Conservation (phyloP, 768 basidiomycete species). For the Mycena filopes region DNA sequence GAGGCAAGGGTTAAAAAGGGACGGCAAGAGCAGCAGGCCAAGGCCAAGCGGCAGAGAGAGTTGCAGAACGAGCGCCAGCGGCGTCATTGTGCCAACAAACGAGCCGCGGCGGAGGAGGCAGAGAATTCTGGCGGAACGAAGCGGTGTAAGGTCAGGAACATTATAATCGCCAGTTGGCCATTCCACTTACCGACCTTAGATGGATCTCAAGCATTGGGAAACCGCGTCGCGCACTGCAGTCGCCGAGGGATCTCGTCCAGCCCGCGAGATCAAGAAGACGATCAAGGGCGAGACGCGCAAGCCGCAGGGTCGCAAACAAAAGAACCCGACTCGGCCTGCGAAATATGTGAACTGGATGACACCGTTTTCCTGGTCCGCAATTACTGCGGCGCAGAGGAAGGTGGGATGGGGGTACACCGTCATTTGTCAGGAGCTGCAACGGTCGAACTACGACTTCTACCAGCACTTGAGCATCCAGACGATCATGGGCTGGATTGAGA, state of each 20-base stretch:
- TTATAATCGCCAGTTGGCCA: background rate
- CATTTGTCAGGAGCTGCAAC: conserved; percentile 17
- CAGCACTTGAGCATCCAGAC: conserved; percentile 7
- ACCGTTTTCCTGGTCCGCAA: conserved; percentile 23
- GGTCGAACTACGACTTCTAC: conserved; percentile 15
- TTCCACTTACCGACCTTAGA: conserved; percentile 5
- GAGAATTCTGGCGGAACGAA: conserved; percentile 10
- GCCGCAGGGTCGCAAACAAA: conserved; percentile 15
- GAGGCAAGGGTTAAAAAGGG: background rate
- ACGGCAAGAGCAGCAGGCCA: background rate
- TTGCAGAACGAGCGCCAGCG: conserved; percentile 25
- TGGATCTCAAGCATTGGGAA: conserved; percentile 19
- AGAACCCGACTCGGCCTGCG: conserved; percentile 3
- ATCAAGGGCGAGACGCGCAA: conserved; percentile 3
- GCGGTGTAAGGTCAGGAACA: conserved; percentile 16
- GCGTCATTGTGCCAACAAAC: background rate
- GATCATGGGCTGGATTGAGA: conserved; percentile 20
- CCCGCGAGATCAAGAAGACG: conserved; percentile 2
- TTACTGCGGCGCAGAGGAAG: conserved; percentile 5
- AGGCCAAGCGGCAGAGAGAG: conserved; percentile 7
- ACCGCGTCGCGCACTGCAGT: background rate
- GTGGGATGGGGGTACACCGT: conserved; percentile 11
- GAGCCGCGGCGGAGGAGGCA: conserved; percentile 2
- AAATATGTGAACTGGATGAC: conserved; percentile 22
- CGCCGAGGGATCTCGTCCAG: conserved; percentile 23